Evolutionary conservation across 352 stramenopile genomes (phyloP).

Genomic region (Phytophthora niederhauseri): DNA sequence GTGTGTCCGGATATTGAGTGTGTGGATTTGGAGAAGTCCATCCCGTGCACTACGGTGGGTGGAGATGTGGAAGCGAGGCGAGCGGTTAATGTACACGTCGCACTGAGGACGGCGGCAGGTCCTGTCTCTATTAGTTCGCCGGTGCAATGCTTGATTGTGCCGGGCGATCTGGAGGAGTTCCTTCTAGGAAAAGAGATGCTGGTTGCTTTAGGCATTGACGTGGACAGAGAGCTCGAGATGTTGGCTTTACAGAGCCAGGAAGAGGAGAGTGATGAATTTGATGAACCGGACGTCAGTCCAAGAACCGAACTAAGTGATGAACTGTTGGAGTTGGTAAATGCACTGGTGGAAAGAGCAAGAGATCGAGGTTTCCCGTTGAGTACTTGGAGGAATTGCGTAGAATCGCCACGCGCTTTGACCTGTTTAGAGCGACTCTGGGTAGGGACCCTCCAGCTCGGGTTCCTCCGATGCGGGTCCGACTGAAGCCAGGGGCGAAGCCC

Average conservation of each 20-base stretch:
- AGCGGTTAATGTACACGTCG: neutral
- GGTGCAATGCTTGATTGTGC: slow-evolving; percentile 6
- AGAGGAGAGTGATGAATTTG: slow-evolving; percentile 1
- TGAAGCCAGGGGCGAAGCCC: slow-evolving; percentile 17
- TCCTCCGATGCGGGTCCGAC: slow-evolving; percentile 15
- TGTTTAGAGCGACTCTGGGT: slow-evolving; percentile 3
- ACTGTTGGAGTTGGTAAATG: neutral
- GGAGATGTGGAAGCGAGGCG: slow-evolving; percentile 12
- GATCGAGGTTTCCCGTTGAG: neutral
- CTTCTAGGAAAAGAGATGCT: slow-evolving; percentile 9
- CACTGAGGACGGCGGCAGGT: neutral
- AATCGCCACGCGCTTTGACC: slow-evolving; percentile 14
- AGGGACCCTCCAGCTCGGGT: slow-evolving; percentile 10
- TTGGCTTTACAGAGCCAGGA: slow-evolving; percentile 4
- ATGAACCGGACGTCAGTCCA: slow-evolving; percentile 4
- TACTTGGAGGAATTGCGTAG: neutral
- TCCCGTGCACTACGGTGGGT: slow-evolving; percentile 11
- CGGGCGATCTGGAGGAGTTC: slow-evolving; percentile 2
- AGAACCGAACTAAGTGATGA: slow-evolving; percentile 1
- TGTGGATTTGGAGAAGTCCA: slow-evolving; percentile 7
- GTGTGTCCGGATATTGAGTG: neutral
- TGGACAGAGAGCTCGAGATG: neutral
- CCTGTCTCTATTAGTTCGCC: slow-evolving; percentile 1
- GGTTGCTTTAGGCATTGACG: slow-evolving; percentile 5
- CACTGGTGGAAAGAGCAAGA: neutral